Conservation (phyloP, 2,329 filamentous ascomycete species). For the Alternaria postmessia region DNA sequence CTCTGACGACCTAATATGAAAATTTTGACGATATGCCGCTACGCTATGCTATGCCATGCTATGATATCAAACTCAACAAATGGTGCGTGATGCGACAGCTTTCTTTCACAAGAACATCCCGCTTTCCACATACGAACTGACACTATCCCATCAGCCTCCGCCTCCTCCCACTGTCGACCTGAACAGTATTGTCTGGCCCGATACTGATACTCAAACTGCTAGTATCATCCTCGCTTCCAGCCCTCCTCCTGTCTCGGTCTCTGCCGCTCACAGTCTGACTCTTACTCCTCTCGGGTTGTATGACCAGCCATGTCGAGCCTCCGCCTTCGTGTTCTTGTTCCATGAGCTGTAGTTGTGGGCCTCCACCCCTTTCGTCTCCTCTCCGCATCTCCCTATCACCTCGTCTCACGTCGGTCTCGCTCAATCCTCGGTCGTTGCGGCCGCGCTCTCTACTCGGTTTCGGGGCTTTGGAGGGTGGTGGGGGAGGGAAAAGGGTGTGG, state of each 20-base stretch:
- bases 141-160: constrained; percentile 40
- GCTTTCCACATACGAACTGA: not conserved
- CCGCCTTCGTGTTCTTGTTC: constrained; percentile 47
- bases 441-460: constrained; percentile 24
- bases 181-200: constrained; percentile 50
- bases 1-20: not conserved
- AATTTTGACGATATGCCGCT: not conserved
- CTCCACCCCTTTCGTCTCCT: constrained; percentile 14
- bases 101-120: not conserved
- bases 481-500: constrained; percentile 41
- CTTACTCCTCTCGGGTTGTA: constrained; percentile 47
- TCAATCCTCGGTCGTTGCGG: constrained; percentile 21
- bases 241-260: constrained; percentile 25
- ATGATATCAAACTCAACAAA: constrained; percentile 17
- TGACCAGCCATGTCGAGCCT: constrained; percentile 49
- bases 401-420: constrained; percentile 10
- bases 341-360: constrained; percentile 45
- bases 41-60: constrained; percentile 19
- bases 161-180: constrained; percentile 47
- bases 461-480: constrained; percentile 35
- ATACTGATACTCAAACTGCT: constrained; percentile 49
- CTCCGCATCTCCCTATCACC: constrained; percentile 13
- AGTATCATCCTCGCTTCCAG: constrained; percentile 40
- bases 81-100: not conserved
- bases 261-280: constrained; percentile 34